phyloP scores from a whole-genome alignment of 176 grass and related monocot genomes.

The Cymbopogon citratus region DNA sequence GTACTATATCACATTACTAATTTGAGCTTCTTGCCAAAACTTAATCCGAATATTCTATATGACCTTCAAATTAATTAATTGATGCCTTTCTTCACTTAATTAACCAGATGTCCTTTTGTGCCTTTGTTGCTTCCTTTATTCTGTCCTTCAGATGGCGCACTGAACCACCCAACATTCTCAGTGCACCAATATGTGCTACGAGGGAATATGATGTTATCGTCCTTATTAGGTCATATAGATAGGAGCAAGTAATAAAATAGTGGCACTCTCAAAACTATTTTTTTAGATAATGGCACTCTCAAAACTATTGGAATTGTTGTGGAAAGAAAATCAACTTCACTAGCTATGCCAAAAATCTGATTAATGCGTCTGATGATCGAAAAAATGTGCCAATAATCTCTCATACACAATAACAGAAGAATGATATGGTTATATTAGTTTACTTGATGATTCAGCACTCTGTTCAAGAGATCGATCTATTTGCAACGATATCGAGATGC shows the following conservation, averaged over 20 bases:
- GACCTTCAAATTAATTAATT: neutral
- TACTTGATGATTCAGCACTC: neutral
- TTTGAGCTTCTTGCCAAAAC: constrained; percentile 23
- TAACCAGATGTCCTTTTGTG: neutral
- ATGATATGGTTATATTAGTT: neutral
- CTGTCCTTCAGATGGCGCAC: neutral
- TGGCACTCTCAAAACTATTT: too few species aligned
- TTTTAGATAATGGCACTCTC: too few species aligned
- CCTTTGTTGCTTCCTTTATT: constrained; percentile 22
- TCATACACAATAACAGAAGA: neutral
- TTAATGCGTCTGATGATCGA: neutral
- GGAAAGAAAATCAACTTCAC: too few species aligned
- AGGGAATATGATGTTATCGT: neutral
- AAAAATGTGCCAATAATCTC: neutral
- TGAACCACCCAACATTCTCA: neutral
- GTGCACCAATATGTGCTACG: neutral
- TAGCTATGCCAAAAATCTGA: neutral
- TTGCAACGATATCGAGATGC: neutral
- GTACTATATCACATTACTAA: neutral
- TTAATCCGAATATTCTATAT: neutral
- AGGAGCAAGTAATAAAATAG: neutral
- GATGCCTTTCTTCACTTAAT: constrained; percentile 10
- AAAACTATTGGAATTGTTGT: neutral
- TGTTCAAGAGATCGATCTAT: neutral
- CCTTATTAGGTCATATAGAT: neutral